Conservation (phyloP, 768 basidiomycete genomes). For the Serendipita sp. region DNA sequence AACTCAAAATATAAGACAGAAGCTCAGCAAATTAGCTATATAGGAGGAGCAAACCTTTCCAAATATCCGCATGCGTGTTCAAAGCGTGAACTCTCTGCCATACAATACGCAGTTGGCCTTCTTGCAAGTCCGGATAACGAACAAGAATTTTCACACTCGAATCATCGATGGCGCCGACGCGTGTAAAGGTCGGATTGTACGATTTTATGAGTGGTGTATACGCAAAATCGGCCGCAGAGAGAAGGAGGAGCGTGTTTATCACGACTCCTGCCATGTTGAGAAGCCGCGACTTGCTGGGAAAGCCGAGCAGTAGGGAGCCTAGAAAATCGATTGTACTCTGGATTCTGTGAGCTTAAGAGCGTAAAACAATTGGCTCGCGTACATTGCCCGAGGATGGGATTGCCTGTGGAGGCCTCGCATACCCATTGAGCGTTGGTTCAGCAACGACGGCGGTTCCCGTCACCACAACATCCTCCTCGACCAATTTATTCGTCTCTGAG, state of each 20-base stretch:
- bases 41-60: constrained; percentile 24
- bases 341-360: neutral
- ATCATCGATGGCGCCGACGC: constrained; percentile 55
- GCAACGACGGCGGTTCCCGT: neutral
- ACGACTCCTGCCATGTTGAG: constrained; percentile 12
- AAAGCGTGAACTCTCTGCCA: constrained; percentile 8
- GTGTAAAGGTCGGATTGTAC: constrained; percentile 40
- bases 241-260: constrained; percentile 27
- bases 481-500: neutral
- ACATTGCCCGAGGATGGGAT: neutral
- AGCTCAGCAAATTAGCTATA: constrained; percentile 17
- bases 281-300: constrained; percentile 4
- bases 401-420: neutral
- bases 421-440: neutral
- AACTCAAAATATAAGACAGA: constrained; percentile 29
- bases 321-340: constrained; percentile 6
- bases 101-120: constrained; percentile 9
- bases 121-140: constrained; percentile 33
- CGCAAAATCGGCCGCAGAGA: constrained; percentile 32
- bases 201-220: constrained; percentile 42
- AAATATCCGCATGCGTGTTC: constrained; percentile 17
- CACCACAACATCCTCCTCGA: constrained; percentile 7
- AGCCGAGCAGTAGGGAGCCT: constrained; percentile 10
- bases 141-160: constrained; percentile 46
- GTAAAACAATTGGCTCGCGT: neutral